Conservation (phyloP, 2,329 filamentous ascomycete genomes). For the Xylaria sp. region DNA sequence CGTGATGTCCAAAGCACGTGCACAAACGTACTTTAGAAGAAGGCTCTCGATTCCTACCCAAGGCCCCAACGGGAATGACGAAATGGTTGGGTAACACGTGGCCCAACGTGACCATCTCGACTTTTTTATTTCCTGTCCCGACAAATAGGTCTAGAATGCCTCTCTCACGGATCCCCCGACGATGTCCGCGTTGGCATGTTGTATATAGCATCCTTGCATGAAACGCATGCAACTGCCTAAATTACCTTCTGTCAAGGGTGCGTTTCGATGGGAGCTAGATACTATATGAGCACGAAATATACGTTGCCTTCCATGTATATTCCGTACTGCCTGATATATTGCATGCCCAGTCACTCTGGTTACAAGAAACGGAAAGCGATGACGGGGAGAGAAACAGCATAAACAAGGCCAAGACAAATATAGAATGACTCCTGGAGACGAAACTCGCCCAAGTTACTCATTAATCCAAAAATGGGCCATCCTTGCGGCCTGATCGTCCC, state of each 20-base stretch:
- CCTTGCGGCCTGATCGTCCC: neutral
- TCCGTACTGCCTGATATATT: neutral
- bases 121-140: neutral
- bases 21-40: neutral
- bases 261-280: neutral
- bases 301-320: too few relatives aligned
- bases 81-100: conserved; percentile 17
- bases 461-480: neutral
- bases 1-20: neutral
- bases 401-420: neutral
- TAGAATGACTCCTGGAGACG: neutral
- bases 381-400: neutral
- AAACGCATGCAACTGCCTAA: conserved; percentile 4
- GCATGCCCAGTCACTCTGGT: neutral
- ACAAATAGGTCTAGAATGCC: conserved; percentile 1
- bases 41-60: conserved; percentile 4
- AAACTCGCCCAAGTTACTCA: neutral
- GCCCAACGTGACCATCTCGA: conserved; percentile 5
- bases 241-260: conserved; percentile 1
- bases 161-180: neutral
- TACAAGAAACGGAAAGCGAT: neutral
- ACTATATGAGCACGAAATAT: too few relatives aligned
- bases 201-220: conserved; percentile 9
- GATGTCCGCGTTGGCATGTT: conserved; percentile 6
- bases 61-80: conserved; percentile 4